These are phyloP conservation scores for Scorias spongiosa DNA, from an alignment of 2,329 filamentous ascomycete genomes.

Conservation along the genomic window DNA sequence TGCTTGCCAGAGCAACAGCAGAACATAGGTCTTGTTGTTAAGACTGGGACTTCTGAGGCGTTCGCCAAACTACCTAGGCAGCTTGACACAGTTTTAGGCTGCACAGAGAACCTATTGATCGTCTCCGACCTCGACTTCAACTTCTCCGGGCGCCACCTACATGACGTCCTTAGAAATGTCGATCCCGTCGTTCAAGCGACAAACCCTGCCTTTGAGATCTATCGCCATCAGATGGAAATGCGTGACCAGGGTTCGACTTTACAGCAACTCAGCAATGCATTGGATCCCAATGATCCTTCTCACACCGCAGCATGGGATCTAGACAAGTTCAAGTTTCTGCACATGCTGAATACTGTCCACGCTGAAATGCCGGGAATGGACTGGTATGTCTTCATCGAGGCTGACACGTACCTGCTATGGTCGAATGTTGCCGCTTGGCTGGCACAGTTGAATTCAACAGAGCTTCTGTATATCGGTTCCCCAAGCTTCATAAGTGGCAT, in stretches of 20 bases:
- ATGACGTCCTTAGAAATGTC: slow-evolving; percentile 19
- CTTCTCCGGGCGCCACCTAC: slow-evolving; percentile 25
- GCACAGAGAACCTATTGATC: slow-evolving; percentile 28
- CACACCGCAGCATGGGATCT: slow-evolving; percentile 32
- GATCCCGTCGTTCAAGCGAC: slow-evolving; percentile 11
- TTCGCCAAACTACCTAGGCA: slow-evolving; percentile 41
- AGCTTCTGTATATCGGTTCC: slow-evolving; percentile 35
- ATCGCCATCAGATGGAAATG: slow-evolving; percentile 15
- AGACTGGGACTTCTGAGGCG: slow-evolving; percentile 44
- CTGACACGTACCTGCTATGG: slow-evolving; percentile 37
- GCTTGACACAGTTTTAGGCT: slow-evolving; percentile 39
- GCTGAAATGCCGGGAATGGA: slow-evolving; percentile 30
- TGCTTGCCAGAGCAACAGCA: no score
- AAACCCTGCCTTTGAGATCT: slow-evolving; percentile 21
- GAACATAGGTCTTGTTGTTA: slow-evolving; percentile 29
- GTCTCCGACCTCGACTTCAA: slow-evolving; percentile 37
- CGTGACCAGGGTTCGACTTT: slow-evolving; percentile 15
- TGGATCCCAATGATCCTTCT: no score
- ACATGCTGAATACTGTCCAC: slow-evolving; percentile 38
- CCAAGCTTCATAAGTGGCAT: slow-evolving; percentile 21
- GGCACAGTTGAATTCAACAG: slow-evolving; percentile 30
- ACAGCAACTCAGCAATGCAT: slow-evolving; percentile 10
- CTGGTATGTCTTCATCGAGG: slow-evolving; percentile 43
- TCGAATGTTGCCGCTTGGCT: slow-evolving; percentile 34
- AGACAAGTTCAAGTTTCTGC: slow-evolving; percentile 43